phyloP scores from a whole-genome alignment of 306 rosid genomes.

The Gastrolobium villosum region DNA sequence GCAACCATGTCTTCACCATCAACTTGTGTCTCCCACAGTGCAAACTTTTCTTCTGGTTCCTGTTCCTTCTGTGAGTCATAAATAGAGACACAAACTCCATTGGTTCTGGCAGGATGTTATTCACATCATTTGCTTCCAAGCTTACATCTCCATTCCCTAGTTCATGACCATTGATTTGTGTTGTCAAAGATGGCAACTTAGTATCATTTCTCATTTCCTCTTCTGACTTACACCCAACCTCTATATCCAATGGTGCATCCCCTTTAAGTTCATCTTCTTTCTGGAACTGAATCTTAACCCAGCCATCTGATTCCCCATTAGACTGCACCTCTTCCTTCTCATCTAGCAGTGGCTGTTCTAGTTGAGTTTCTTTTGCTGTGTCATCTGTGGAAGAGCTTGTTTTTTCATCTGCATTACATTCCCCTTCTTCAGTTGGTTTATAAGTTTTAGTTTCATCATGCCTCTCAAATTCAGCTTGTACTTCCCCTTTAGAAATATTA shows the following conservation, averaged over 20 bases:
- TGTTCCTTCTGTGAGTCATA: neutral
- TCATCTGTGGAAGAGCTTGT: neutral
- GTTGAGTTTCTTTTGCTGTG: neutral
- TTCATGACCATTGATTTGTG: neutral
- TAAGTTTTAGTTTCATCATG: neutral
- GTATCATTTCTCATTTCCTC: neutral
- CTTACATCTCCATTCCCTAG: constrained; percentile 1
- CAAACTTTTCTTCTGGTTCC: constrained; percentile 4
- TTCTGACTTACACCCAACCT: neutral
- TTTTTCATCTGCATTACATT: constrained; percentile 1
- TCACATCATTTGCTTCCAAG: constrained; percentile 15
- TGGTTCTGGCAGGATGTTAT: neutral
- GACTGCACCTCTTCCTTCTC: constrained; percentile 42
- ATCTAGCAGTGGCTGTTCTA: constrained; percentile 34
- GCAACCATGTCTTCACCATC: neutral
- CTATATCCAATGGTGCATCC: neutral
- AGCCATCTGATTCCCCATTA: constrained; percentile 38
- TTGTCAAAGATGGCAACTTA: neutral
- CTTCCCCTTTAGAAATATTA: neutral
- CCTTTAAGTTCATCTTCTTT: constrained; percentile 33
- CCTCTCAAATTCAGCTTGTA: neutral
- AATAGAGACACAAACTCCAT: neutral
- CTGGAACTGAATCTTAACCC: constrained; percentile 28
- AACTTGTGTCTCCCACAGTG: neutral
- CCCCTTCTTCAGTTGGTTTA: neutral